Base-by-base conservation (phyloP, 2,329 filamentous ascomycete genomes). In the Keithomyces neogunnii region DNA sequence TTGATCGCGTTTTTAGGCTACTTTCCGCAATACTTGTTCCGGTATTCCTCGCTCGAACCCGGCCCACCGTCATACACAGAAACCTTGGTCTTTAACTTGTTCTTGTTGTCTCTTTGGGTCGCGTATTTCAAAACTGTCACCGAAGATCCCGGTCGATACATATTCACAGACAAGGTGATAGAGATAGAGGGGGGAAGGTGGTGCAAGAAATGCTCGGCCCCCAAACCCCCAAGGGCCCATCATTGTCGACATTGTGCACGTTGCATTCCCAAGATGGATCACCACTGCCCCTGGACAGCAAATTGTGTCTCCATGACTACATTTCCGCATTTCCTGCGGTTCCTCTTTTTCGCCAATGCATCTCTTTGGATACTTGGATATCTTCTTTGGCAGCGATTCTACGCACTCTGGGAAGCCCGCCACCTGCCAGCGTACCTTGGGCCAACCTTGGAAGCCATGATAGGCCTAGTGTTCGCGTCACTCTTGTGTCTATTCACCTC, bases 221-320 rank as follows among this genome's bases (percentile, higher is more conserved):
- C 81, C 10, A 93, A 93, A 62, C 88, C 89, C 2, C 82, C 85
- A 1, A 75, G 89, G 56, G 81, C 88, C 1, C 89, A 93, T 73
- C 89, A 95, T 73, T 95, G 89, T 70, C 84, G 83, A 56, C 79
- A 80, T 58, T 95, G 88, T 70, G 73, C 74, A 56, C 81, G 84
- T 59, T 90, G 87, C 66, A 80, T 90, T 47, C 85, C 86, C 38
- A 86, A 82, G 68, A 91, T 91, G 87, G 87, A 91, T 69, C 86
- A 90, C 69, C 88, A 95, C 70, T 93, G 88, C 63, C 87, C 88
- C 3, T 93, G 88, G 88, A 92, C 87, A 3, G 73, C 71, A 54
- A 92, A 91, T 69, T 95, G 89, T 71, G 86, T 93, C 49, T 90
- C 86, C 10, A 80, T 90, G 66, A 84, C 83, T 54, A 91, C 86